These are phyloP conservation scores for Verticillium longisporum DNA, from an alignment of 2,329 filamentous ascomycete species.

Conservation along the genomic window DNA sequence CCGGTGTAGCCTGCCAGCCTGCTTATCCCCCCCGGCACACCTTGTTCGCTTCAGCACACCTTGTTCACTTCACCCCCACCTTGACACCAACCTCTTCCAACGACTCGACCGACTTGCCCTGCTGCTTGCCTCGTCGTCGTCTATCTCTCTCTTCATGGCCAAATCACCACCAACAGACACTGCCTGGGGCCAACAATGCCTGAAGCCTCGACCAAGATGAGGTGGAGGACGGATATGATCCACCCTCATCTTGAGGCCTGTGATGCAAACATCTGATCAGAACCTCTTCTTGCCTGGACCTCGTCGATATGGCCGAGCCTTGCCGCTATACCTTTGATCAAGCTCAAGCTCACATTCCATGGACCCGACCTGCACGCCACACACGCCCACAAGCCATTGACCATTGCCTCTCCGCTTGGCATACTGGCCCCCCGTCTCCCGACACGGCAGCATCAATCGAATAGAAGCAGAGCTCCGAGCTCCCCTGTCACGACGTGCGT, in stretches of 20 bases:
- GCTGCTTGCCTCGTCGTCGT: background rate
- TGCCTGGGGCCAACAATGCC: background rate
- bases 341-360: background rate
- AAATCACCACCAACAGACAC: background rate
- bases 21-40: background rate
- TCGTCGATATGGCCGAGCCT: too few species aligned
- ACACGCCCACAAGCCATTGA: background rate
- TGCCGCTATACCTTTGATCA: too few species aligned
- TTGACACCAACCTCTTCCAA: background rate
- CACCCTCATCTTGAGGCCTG: background rate
- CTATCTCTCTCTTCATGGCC: background rate
- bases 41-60: background rate
- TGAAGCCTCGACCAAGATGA: too few species aligned
- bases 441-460: background rate
- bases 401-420: background rate
- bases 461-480: background rate
- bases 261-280: too few species aligned
- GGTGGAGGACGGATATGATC: background rate
- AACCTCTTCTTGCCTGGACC: too few species aligned
- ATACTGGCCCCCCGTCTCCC: background rate
- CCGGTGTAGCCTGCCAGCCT: background rate
- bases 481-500: background rate
- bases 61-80: background rate
- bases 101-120: background rate
- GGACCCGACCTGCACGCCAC: background rate